A percentile compares a stretch with the other conserved stretches of the same genome.
These are phyloP conservation scores for Psilocybe cyanescens DNA, from an alignment of 768 basidiomycete species.

Conservation along the genomic window DNA sequence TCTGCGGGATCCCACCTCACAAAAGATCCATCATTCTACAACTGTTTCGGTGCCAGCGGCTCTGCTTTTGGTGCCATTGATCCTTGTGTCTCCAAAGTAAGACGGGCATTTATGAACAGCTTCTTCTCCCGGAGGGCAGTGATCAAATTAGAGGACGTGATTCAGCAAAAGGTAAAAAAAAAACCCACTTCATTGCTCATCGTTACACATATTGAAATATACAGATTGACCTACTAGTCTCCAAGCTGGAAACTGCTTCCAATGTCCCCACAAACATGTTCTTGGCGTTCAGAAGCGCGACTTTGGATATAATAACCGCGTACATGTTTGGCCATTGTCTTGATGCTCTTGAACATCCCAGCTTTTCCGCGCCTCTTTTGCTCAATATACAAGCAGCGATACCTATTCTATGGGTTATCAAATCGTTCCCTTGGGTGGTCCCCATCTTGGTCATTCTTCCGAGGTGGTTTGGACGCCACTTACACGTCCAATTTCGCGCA, in stretches of 20 bases:
- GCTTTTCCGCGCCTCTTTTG: constrained; percentile 39
- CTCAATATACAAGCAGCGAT: constrained; percentile 32
- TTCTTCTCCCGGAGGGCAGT: constrained; percentile 43
- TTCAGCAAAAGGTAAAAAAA: constrained; percentile 37
- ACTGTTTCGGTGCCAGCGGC: constrained; percentile 36
- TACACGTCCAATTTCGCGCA: constrained; percentile 20
- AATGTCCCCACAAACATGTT: constrained; percentile 36
- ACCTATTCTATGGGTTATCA: constrained; percentile 33
- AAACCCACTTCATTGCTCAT: background rate
- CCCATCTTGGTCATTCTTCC: constrained; percentile 20
- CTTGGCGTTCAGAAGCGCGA: constrained; percentile 43
- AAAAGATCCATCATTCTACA: constrained; percentile 42
- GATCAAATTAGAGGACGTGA: constrained; percentile 35
- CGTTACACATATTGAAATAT: background rate
- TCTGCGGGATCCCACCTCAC: constrained; percentile 35
- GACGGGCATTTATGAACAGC: constrained; percentile 34
- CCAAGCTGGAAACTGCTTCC: constrained; percentile 18
- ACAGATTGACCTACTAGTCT: constrained; percentile 37
- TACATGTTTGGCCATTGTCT: constrained; percentile 41
- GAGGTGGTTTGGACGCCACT: constrained; percentile 12
- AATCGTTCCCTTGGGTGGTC: constrained; percentile 33
- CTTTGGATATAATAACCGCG: constrained; percentile 46
- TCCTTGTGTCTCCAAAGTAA: constrained; percentile 33
- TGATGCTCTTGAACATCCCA: constrained; percentile 32
- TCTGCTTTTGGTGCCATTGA: constrained; percentile 41